Percentiles rank a stretch among this genome's conserved stretches.
Conservation (phyloP, 805 yeast species). For the Teunomyces aglyptinius region DNA sequence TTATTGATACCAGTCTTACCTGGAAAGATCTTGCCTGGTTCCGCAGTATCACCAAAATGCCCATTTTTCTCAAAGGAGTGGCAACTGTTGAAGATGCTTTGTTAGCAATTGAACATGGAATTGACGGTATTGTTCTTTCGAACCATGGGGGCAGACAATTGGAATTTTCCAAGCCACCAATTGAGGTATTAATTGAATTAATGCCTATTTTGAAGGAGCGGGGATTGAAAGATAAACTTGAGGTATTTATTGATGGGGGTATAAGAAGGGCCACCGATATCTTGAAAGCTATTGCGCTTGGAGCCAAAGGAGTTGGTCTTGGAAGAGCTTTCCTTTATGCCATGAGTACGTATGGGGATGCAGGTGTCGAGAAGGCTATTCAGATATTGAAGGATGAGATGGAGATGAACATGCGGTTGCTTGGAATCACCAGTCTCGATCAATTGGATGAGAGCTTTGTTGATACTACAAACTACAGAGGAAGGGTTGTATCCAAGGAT, state of each 20-base stretch:
- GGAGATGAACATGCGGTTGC: slow-evolving; percentile 60
- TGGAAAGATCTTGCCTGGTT: slow-evolving; percentile 45
- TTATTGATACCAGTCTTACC: slow-evolving; percentile 40
- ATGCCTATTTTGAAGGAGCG: slow-evolving; percentile 41
- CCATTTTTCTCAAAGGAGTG: slow-evolving; percentile 56
- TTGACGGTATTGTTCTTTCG: slow-evolving; percentile 63
- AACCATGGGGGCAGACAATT: slow-evolving; percentile 77
- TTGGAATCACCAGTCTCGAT: slow-evolving; percentile 54
- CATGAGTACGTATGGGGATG: slow-evolving; percentile 76
- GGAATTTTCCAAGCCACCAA: slow-evolving; percentile 59
- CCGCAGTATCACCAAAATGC: slow-evolving; percentile 36
- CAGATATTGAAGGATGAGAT: slow-evolving; percentile 61
- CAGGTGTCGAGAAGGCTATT: slow-evolving; percentile 65
- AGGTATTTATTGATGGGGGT: slow-evolving; percentile 75
- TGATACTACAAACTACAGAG: slow-evolving; percentile 25
- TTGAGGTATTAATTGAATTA: slow-evolving; percentile 59
- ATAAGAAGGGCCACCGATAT: slow-evolving; percentile 74
- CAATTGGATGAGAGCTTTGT: slow-evolving; percentile 25
- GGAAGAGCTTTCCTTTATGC: slow-evolving; percentile 79
- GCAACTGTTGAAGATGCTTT: slow-evolving; percentile 66
- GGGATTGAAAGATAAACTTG: slow-evolving; percentile 49
- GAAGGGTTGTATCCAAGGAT: slow-evolving; percentile 52
- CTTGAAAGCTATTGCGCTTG: slow-evolving; percentile 72
- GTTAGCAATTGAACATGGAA: slow-evolving; percentile 55
- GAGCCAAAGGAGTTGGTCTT: slow-evolving; percentile 73